Evolutionary conservation across 495 filamentous ascomycete species (phyloP).

Genomic region (Penicillium taxi): DNA sequence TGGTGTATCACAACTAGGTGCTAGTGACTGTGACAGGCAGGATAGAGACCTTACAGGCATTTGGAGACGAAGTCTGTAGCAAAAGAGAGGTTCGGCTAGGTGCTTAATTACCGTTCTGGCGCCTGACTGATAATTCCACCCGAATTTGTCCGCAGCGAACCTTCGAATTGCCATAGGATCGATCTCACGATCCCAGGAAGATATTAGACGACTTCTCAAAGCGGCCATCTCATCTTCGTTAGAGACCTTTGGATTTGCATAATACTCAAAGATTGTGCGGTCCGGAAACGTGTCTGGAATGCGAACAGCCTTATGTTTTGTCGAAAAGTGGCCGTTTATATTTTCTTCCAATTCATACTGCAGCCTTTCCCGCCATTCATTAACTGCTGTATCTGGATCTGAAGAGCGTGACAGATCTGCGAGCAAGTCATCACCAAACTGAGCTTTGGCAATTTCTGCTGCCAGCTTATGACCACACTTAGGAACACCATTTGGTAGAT

Average conservation of each 20-base stretch:
- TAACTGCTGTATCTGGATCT: conserved; percentile 41
- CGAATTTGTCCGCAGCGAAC: conserved; percentile 72
- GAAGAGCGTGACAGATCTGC: conserved; percentile 42
- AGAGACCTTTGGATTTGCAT: conserved; percentile 78
- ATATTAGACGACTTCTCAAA: conserved; percentile 38
- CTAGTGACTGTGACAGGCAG: conserved; percentile 19
- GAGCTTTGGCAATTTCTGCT: conserved; percentile 80
- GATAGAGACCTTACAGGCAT: conserved; percentile 21
- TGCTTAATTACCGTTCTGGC: conserved; percentile 79
- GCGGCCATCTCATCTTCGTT: conserved; percentile 47
- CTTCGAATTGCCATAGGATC: conserved; percentile 59
- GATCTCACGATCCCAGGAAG: conserved; percentile 57
- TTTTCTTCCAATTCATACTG: conserved; percentile 73
- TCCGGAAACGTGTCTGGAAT: conserved; percentile 82
- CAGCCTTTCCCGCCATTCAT: conserved; percentile 67
- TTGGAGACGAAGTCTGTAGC: conserved; percentile 49
- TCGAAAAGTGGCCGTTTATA: conserved; percentile 71
- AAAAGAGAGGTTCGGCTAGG: conserved; percentile 69
- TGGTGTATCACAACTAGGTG: conserved; percentile 27
- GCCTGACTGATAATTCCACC: conserved; percentile 71
- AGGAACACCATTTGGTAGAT: conserved; percentile 80
- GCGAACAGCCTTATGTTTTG: conserved; percentile 60
- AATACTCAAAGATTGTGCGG: conserved; percentile 69
- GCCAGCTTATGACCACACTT: conserved; percentile 82
- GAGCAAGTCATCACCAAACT: conserved; percentile 76